Evolutionary conservation across 1,284 basidiomycete genomes (phyloP), one percentile per base, ranked within the genome.

Genomic region (Ceratobasidium sp.): DNA sequence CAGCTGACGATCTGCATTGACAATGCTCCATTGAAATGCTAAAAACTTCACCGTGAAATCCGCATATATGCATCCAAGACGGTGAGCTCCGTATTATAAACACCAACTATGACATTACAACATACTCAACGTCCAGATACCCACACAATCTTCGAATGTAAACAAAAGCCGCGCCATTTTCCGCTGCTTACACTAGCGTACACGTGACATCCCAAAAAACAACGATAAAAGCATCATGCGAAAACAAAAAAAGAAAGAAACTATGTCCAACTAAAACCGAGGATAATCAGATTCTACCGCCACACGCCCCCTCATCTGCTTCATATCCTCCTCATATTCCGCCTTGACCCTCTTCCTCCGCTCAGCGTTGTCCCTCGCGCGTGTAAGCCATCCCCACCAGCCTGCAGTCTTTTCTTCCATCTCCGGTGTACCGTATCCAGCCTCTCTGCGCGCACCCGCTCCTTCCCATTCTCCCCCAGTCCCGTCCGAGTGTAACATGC

Each of bases 271-370:
- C 50, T 56, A 75, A 54, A 54, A 75, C 13, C 73, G 57, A 40
- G 12, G 33, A 65, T 75, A 75, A 48, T 75, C 73, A 75, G 61
- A 65, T 28, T 61, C 73, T 26, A 75, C 44, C 20, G 46, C 59
- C 56, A 59, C 48, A n/a, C 70, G 56, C 2, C 56, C 70, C 48
- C 73, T 75, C 73, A 75, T 75, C 73, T 62, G 42, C 61, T n/a
- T 75, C 73, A 75, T 75, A 75, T 75, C 73, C 73, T 75, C 73
- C 62, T 75, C 73, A 44, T 75, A 75, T 62, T 75, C 73, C 13
- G 62, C 48, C 48, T 75, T 50, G 48, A 75, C 62, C 73, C 73
- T 28, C 50, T 65, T 75, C 61, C 28, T 61, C 44, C 28, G 42
- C 73, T 26, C 73, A 48, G 73, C 73, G 56, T 66, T 50, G n/a